A percentile compares a stretch with the other conserved stretches of the same genome.
These are phyloP conservation scores for Hemisphaericaspora nanyangensis DNA, from an alignment of 805 yeast species.

Conservation along the genomic window DNA sequence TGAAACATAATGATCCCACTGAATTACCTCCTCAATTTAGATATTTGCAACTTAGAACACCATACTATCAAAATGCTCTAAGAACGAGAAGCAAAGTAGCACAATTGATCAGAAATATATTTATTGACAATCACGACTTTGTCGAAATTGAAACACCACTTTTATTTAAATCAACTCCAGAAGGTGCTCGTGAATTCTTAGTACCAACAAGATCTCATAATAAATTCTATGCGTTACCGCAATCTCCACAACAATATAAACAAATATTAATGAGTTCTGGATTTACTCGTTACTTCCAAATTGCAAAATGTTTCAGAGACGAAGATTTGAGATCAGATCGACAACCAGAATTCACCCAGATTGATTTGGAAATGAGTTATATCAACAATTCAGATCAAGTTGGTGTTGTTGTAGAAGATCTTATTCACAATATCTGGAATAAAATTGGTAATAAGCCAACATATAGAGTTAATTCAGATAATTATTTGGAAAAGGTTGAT, in stretches of 20 bases:
- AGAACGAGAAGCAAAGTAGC: slow-evolving; percentile 56
- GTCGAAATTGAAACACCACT: slow-evolving; percentile 90
- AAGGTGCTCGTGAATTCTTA: slow-evolving; percentile 93
- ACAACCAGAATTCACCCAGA: slow-evolving; percentile 96
- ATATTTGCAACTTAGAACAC: slow-evolving; percentile 72
- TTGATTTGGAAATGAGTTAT: slow-evolving; percentile 93
- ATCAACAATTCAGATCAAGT: slow-evolving; percentile 65
- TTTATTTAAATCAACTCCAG: slow-evolving; percentile 93
- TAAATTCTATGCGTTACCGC: slow-evolving; percentile 85
- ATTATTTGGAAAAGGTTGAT: slow-evolving; percentile 23
- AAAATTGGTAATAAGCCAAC: slow-evolving; percentile 38
- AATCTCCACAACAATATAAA: slow-evolving; percentile 96
- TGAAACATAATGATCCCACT: slow-evolving; percentile 45
- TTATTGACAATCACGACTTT: slow-evolving; percentile 45
- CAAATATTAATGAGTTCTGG: slow-evolving; percentile 95
- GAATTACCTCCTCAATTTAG: slow-evolving; percentile 78
- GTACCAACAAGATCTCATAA: slow-evolving; percentile 77
- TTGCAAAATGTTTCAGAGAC: slow-evolving; percentile 93
- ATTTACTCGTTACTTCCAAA: slow-evolving; percentile 76
- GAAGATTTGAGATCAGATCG: slow-evolving; percentile 93
- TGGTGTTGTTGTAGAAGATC: slow-evolving; percentile 54
- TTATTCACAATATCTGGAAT: slow-evolving; percentile 56
- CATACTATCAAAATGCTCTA: slow-evolving; percentile 52
- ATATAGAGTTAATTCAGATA: slow-evolving; percentile 31
- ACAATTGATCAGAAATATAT: slow-evolving; percentile 36